Base-by-base conservation (phyloP, 176 grass and related monocot species). In the Eleusine coracana region DNA sequence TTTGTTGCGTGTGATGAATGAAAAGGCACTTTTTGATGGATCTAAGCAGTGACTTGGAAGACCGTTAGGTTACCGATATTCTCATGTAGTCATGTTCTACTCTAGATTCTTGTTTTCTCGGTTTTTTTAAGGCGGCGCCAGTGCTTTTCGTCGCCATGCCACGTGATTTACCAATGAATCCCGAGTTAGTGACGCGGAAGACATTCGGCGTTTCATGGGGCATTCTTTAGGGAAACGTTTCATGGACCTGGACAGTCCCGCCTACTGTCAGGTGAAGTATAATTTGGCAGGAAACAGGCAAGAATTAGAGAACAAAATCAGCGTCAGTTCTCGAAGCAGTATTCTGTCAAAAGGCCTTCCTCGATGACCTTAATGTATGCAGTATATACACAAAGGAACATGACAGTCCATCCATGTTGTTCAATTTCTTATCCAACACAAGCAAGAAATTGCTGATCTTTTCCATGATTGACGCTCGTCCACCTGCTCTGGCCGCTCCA, bases 301-400 rank as follows among this genome's bases (percentile, higher is more conserved):
- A 69, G 39, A 28, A 51, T 68, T 34, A 90, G 60, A 74, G 68
- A 86, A 82, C 79, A 75, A 70, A 70, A 79, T 20, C n/a, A 0
- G 78, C 13, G 66, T 60, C 83, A 56, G 74, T 74, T 86, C 79
- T 90, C 74, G 79, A 74, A 52, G 68, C 50, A 69, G 66, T 76
- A 49, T 28, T 72, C 40, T 66, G 50, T 82, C 46, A 46, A 73
- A 89, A 82, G 49, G 36, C 27, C 0, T 59, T 90, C 79, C 59
- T 86, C 66, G 49, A 34, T 44, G 13, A 66, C 16, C 46, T 74
- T 79, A 44, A 68, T 86, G 41, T 83, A 78, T 75, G 10, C 15
- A 13, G 64, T 42, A 10, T 50, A 84, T 66, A 56, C 7, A 21
- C 54, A 20, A 51, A 37, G 44, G 63, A 29, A 3, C 40, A 67